Evolutionary conservation across 1,284 basidiomycete species (phyloP), one percentile per base, ranked within the genome.

Genomic region (Cryptococcus depauperatus): DNA sequence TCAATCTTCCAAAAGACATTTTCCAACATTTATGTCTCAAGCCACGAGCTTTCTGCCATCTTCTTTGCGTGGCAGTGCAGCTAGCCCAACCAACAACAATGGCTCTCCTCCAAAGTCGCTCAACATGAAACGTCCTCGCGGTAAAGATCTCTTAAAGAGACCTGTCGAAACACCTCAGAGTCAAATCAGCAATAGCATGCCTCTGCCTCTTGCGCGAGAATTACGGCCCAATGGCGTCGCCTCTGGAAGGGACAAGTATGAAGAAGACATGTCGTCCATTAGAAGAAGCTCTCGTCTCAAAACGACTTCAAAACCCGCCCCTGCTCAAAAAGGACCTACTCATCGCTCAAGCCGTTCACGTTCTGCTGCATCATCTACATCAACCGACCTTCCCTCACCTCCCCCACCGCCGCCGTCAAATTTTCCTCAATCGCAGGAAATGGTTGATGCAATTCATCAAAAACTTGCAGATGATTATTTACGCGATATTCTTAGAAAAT

Each of bases 391-490:
- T 34, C 76, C 78, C 28, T 74, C 75, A 39, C 79, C 82, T 9
- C 80, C 83, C 50, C 72, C 74, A 13, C 22, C 19, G 18, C 16
- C 37, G 2, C 32, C n/a, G 19, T 33, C 32, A 18, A 14, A 33
- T n/a, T 9, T 18, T n/a, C 19, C 32, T 6, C 32, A 33, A 33
- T 16, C 35, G 3, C 21, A 21, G 18, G 14, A 18, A 21, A 19
- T 28, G 10, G 27, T 29, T 10, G 39, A 41, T 26, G n/a, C 39
- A n/a, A 11, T 41, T 13, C 78, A 79, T 14, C 83, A 84, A 57
- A 79, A 82, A 35, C 70, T 81, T 43, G 88, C 88, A 19, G 87
- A 92, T 49, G 77, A 83, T 58, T 84, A 85, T 71, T 75, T 93
- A 46, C 83, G 89, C 58, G 79, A 84, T 56, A 74, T 93, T 23